These are phyloP conservation scores for Aspergillus tanneri DNA, from an alignment of 2,329 filamentous ascomycete genomes.

Conservation along the genomic window DNA sequence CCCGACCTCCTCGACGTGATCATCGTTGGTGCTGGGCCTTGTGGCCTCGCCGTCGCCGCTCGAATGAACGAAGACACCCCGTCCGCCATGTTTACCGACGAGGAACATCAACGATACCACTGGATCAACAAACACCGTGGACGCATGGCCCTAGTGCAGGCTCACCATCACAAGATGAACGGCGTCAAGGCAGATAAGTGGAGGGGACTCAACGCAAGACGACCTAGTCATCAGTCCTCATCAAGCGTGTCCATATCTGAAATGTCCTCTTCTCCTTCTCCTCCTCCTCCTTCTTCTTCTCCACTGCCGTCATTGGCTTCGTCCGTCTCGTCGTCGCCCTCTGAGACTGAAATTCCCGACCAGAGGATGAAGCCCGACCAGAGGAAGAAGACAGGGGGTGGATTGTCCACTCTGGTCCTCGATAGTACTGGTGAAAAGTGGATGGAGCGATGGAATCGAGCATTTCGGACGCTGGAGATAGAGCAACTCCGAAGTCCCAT, in stretches of 20 bases:
- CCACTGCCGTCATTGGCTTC: slow-evolving; percentile 25
- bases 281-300: slow-evolving; percentile 13
- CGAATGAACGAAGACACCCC: slow-evolving; percentile 70
- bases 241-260: not conserved
- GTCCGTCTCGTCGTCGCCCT: slow-evolving; percentile 12
- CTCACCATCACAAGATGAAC: slow-evolving; percentile 28
- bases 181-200: slow-evolving; percentile 31
- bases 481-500: slow-evolving; percentile 72
- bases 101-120: slow-evolving; percentile 77
- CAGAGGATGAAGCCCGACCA: not conserved
- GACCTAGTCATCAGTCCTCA: not conserved
- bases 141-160: slow-evolving; percentile 52
- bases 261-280: not conserved
- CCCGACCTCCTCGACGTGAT: slow-evolving; percentile 57
- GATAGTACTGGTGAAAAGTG: slow-evolving; percentile 64
- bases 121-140: slow-evolving; percentile 68
- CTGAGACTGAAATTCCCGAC: slow-evolving; percentile 7
- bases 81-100: slow-evolving; percentile 77
- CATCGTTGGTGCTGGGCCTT: slow-evolving; percentile 73
- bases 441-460: slow-evolving; percentile 69
- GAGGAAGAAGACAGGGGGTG: not conserved
- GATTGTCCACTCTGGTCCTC: slow-evolving; percentile 59
- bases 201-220: slow-evolving; percentile 5
- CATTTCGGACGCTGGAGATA: slow-evolving; percentile 69
- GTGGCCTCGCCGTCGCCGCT: slow-evolving; percentile 70